phyloP scores from a whole-genome alignment of 257 asterid genomes.

The Henckelia pumila region DNA sequence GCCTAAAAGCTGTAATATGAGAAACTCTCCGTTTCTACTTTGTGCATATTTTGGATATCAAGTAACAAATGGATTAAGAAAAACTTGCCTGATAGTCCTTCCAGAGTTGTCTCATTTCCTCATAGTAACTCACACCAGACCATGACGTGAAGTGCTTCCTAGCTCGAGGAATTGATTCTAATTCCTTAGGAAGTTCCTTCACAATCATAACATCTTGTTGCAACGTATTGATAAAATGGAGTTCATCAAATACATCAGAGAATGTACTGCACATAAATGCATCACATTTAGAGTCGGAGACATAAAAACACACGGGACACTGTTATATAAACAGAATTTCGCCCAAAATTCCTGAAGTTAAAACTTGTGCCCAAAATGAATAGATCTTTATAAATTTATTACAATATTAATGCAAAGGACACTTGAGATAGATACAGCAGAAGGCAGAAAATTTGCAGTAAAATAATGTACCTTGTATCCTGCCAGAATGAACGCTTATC shows the following conservation, averaged over 20 bases:
- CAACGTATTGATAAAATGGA: conserved; percentile 63
- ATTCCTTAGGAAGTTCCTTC: conserved; percentile 78
- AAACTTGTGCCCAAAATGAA: background rate
- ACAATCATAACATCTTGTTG: conserved; percentile 69
- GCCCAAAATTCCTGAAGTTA: conserved; percentile 6
- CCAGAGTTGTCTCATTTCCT: conserved; percentile 74
- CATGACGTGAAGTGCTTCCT: conserved; percentile 94
- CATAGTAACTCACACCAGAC: conserved; percentile 78
- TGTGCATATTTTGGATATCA: conserved; percentile 1
- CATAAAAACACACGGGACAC: conserved; percentile 1
- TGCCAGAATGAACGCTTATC: conserved; percentile 96
- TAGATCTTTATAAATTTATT: background rate
- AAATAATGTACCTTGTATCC: conserved; percentile 67
- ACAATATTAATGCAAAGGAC: conserved; percentile 9
- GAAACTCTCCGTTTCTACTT: background rate
- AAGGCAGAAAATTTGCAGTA: conserved; percentile 17
- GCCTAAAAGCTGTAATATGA: background rate
- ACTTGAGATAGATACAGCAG: conserved; percentile 4
- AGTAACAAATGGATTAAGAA: conserved; percentile 18
- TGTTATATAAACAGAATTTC: conserved; percentile 12
- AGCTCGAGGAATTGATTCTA: conserved; percentile 75
- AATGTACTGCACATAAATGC: conserved; percentile 62
- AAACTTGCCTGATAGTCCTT: conserved; percentile 71
- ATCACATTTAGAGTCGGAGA: conserved; percentile 27
- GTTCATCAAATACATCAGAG: conserved; percentile 84